These are phyloP conservation scores for Pascua guehoae DNA, from an alignment of 1,284 basidiomycete genomes.

Conservation along the genomic window DNA sequence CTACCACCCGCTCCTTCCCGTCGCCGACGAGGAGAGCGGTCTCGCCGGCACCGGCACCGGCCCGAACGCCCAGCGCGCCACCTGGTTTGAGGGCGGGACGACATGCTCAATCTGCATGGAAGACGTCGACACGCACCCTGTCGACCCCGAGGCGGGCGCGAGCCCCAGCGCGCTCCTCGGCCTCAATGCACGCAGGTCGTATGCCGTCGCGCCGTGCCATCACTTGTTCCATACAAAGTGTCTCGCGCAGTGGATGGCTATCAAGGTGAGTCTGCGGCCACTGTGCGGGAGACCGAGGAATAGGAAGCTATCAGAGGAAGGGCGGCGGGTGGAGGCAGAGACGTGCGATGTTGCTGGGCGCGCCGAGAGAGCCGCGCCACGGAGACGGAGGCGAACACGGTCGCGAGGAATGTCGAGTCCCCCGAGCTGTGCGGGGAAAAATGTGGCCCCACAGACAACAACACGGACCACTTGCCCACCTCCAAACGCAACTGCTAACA, in stretches of 20 bases:
- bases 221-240: conserved; percentile 87
- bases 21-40: conserved; percentile 60
- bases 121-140: conserved; percentile 61
- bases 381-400: no score
- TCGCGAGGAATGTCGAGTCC: no score
- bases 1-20: conserved; percentile 73
- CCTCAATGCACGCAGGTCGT: conserved; percentile 58
- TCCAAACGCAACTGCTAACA: not conserved
- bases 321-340: no score
- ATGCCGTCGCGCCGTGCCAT: conserved; percentile 82
- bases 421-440: no score
- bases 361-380: no score
- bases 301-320: no score
- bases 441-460: no score
- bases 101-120: conserved; percentile 93
- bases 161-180: conserved; percentile 37
- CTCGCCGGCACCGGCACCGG: no score
- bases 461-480: no score
- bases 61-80: not conserved
- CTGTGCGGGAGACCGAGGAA: no score
- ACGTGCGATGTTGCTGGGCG: no score
- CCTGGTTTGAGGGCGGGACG: conserved; percentile 56
- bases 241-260: conserved; percentile 77
- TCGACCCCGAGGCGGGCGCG: conserved; percentile 32
- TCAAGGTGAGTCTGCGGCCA: conserved; percentile 76